Evolutionary conservation across 129 eudicot species (phyloP), one percentile per base, ranked within the genome.

Genomic region (Gnaphalium uliginosum): DNA sequence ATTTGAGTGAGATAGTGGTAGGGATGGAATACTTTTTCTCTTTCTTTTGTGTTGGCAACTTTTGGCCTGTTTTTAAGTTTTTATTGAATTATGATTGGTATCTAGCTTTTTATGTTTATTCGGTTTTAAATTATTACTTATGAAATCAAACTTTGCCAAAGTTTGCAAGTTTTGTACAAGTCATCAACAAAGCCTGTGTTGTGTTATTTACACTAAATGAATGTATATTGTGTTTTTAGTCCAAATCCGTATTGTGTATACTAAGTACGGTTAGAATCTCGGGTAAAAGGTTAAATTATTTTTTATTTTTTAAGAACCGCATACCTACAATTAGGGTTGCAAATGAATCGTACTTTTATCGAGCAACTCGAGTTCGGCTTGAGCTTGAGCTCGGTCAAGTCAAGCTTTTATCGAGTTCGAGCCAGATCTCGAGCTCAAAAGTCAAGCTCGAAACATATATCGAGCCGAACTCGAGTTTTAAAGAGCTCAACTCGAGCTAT

Each of bases 31-130:
- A 19, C 22, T 54, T 54, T 6, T n/a, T 21, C 4, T 27, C 22
- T 29, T 62, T 59, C 26, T 59, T 60, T 60, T 60, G 18, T 10
- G 67, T 62, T 5, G 43, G 19, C 18, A 62, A 63, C 68, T 63
- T 63, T 63, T 63, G 68, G 24, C 27, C 68, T 32, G 17, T 63
- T 14, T 1, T 0, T 15, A 14, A 54, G 61, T 56, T 19, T 19
- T 56, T 18, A 63, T 18, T 8, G 37, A 29, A 29, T 63, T 60
- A 46, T 23, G 66, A 60, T 60, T 24, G 33, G 29, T 60, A 27
- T 24, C 6, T 4, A 23, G 66, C 26, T 27, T 60, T 60, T 60
- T 60, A 25, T 60, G 66, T 24, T 24, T 60, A 39, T 39, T 39
- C 46, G 0, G 9, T 39, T 8, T 39, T 39, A 10, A 39, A 8